A percentile compares a stretch with the other conserved stretches of the same genome.
Evolutionary conservation across 2,329 filamentous ascomycete species (phyloP).

Genomic region (Teratosphaeria gauchensis): DNA sequence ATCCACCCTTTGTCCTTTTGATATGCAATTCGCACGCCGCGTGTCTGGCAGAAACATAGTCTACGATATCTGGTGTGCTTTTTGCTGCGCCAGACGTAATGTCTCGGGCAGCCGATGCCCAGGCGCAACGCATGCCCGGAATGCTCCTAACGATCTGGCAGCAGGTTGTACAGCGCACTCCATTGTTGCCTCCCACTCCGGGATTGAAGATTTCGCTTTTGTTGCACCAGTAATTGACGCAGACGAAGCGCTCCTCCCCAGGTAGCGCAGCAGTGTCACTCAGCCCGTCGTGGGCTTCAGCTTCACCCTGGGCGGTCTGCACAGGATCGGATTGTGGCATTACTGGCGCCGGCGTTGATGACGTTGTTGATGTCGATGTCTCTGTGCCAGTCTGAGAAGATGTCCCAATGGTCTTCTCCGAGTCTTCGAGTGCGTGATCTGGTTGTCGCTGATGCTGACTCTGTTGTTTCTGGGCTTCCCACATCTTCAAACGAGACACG

Average conservation of each 20-base stretch:
- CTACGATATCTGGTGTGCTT: neutral
- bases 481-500: neutral
- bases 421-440: neutral
- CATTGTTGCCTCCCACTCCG: neutral
- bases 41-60: neutral
- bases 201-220: neutral
- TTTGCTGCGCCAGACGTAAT: neutral
- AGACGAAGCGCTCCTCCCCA: neutral
- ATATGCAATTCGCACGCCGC: neutral
- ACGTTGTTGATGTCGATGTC: neutral
- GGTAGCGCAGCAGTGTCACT: neutral
- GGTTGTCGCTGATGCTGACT: neutral
- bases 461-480: neutral
- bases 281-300: neutral
- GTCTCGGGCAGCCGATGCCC: neutral
- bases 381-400: neutral
- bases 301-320: neutral
- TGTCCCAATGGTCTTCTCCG: neutral
- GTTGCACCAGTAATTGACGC: neutral
- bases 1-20: neutral
- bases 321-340: neutral
- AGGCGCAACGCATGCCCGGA: neutral
- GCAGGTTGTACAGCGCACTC: neutral
- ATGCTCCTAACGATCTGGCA: neutral
- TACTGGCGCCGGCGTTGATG: neutral